Evolutionary conservation across 148 eudicot species (phyloP).

Genomic region (Amaranthus palmeri): DNA sequence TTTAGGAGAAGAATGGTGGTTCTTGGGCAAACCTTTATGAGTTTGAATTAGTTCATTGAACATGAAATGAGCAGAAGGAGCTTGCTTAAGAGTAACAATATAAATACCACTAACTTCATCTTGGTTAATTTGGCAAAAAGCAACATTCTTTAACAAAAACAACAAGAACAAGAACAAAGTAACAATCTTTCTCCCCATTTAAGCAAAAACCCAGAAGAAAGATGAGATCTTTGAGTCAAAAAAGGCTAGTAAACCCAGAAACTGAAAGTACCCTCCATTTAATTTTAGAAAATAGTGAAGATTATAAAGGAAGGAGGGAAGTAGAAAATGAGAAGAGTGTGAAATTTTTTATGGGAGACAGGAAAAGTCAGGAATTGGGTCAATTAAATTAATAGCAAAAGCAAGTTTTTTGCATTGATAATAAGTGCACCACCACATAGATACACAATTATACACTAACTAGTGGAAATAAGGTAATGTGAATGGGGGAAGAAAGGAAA

Average conservation of each 20-base stretch:
- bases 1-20: slow-evolving; percentile 32
- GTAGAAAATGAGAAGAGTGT: slow-evolving; percentile 16
- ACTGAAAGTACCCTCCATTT: slow-evolving; percentile 11
- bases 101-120: slow-evolving; percentile 56
- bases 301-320: not conserved
- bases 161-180: slow-evolving; percentile 18
- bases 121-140: slow-evolving; percentile 34
- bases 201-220: not conserved
- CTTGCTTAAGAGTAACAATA: slow-evolving; percentile 79
- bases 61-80: slow-evolving; percentile 57
- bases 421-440: not conserved
- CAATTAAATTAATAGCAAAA: not conserved
- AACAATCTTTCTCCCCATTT: slow-evolving; percentile 11
- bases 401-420: not conserved
- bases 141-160: slow-evolving; percentile 27
- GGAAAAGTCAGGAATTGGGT: not conserved
- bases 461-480: not conserved
- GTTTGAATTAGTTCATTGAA: slow-evolving; percentile 32
- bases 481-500: no score
- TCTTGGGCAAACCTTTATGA: slow-evolving; percentile 18
- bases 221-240: not conserved
- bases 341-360: not conserved
- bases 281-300: not conserved
- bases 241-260: not conserved
- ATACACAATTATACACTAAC: slow-evolving; percentile 1